Evolutionary conservation across 352 stramenopile species (phyloP).

Genomic region (Phytophthora hybrid): DNA sequence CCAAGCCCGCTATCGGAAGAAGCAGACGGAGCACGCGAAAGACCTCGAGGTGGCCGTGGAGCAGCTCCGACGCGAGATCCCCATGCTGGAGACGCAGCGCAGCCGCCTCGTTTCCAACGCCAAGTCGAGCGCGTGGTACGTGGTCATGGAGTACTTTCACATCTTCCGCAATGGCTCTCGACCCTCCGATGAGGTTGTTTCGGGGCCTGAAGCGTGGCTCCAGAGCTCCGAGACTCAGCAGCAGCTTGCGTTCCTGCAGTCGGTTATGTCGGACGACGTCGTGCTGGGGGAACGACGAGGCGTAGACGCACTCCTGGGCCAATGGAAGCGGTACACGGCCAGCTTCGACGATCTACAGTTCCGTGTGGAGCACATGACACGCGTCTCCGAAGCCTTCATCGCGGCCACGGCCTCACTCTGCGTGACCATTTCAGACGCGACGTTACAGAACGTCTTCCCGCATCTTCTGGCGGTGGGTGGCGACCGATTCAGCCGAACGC

Average conservation of each 20-base stretch:
- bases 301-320: conserved; percentile 19
- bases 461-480: not conserved
- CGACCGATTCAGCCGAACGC: not conserved
- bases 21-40: conserved; percentile 28
- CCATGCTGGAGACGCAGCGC: conserved; percentile 27
- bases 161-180: conserved; percentile 28
- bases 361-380: conserved; percentile 32
- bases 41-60: conserved; percentile 33
- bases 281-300: conserved; percentile 25
- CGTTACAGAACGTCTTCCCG: conserved; percentile 28
- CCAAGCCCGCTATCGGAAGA: conserved; percentile 57
- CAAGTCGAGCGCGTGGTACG: conserved; percentile 10
- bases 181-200: not conserved
- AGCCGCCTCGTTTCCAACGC: conserved; percentile 13
- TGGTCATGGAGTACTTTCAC: conserved; percentile 40
- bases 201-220: conserved; percentile 26
- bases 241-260: conserved; percentile 38
- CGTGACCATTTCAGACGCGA: conserved; percentile 22
- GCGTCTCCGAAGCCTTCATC: conserved; percentile 23
- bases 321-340: conserved; percentile 38
- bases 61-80: conserved; percentile 35
- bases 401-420: conserved; percentile 9
- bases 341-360: conserved; percentile 46
- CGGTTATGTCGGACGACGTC: conserved; percentile 32
- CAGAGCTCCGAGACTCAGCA: conserved; percentile 31